Base-by-base conservation (phyloP, 1,139 yeast genomes). In the Meyerozyma smithsonii region DNA sequence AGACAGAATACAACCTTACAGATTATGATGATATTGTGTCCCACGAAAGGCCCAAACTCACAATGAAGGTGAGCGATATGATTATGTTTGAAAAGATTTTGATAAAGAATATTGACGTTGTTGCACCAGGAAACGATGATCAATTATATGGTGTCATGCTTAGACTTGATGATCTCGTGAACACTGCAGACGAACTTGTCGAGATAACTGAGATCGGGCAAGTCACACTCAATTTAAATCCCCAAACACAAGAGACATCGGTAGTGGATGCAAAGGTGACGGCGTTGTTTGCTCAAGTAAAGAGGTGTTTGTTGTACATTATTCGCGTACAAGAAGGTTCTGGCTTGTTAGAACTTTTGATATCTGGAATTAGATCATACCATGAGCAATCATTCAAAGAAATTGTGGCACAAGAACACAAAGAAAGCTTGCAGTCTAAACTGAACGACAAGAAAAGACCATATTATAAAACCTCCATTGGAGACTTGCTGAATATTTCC, bases 281-380 rank as follows among this genome's bases (percentile, higher is more conserved):
- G 41, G 68, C 84, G 2, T 62, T 88, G 25, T 68, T 85, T 52
- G 77, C 90, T 36, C 90, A 89, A 51, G 88, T 87, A 0, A 92
- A 92, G 58, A 70, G 96, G 48, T 84, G 90, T 46, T 64, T 90
- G 26, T 64, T 85, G 17, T 89, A 88, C 54, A 80, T 90, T 50
- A 78, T 90, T 45, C 79, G 90, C 45, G 86, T 92, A 11, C 96
- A 92, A 63, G 77, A 77, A 24, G 88, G 88, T 17, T 71, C 77
- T 3, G 84, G 82, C 44, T 62, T 92, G 37, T 71, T 87, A 46
- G 95, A 86, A 36, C 64, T 90, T 37, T 66, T 89, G 41, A 74
- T 86, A 4, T 79, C 89, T 7, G 84, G 85, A 2, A 87, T 90
- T 20, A 67, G 73, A 19, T 80, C 81, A 0, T 69, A 66, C 14